Evolutionary conservation across 148 eudicot species (phyloP), one percentile per base, ranked within the genome.

Genomic region (Dianthus caryophyllus): DNA sequence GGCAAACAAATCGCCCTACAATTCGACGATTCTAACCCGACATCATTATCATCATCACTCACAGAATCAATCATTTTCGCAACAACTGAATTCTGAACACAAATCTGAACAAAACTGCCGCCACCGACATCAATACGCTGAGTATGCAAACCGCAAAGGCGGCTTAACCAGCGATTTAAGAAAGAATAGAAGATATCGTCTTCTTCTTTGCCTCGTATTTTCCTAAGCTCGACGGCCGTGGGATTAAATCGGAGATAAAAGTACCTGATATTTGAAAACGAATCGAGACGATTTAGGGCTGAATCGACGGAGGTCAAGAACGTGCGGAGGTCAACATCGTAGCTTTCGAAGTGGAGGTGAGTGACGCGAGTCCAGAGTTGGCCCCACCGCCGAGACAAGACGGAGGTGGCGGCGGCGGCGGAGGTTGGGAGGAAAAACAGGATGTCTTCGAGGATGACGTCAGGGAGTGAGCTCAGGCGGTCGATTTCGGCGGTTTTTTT

Each of bases 401-500:
- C 30, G 31, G 66, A 63, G 26, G 66, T 63, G 21, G 66, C 31
- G 66, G 25, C 66, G 33, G 52, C 66, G 9, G 66, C 2, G 2
- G 14, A 5, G 24, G 20, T 41, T 63, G 66, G 66, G 30, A 63
- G 66, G 52, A 43, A n/a, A 24, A 51, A 63, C 15, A 63, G 24
- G 27, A 63, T 44, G 29, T 22, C 46, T 15, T 17, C n/a, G 0
- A 63, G 12, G 1, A 63, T 25, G 46, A 14, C 15, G 12, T 63
- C 66, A 9, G 66, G 66, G 20, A 63, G 66, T 33, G 27, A 15
- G 30, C 66, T 63, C 14, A 63, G 44, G 22, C 66, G 33, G 64
- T 60, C 64, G 6, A 16, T 33, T 33, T 7, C 3, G 7, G 38
- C 3, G 38, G 7, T 7, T 3, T 3, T 33, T 33, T 7, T 3